These are phyloP conservation scores for Globisporangium cederbergense DNA, from an alignment of 352 stramenopile species.

Conservation along the genomic window DNA sequence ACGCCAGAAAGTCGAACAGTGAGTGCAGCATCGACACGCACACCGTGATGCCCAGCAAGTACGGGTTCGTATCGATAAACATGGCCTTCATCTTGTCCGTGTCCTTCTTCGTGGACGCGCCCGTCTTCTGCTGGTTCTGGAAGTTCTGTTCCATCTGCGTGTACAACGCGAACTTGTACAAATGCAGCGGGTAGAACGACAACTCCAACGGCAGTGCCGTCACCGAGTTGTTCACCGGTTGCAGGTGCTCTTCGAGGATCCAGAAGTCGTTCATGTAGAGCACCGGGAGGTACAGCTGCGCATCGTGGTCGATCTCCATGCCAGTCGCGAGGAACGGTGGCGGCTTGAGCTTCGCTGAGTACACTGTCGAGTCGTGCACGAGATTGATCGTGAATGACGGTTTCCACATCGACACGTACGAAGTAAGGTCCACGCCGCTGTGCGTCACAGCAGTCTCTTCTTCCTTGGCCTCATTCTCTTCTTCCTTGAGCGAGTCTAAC, in stretches of 20 bases:
- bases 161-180: conserved; percentile 93
- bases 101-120: conserved; percentile 87
- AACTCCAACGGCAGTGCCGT: conserved; percentile 79
- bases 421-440: conserved; percentile 25
- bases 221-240: conserved; percentile 89
- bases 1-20: conserved; percentile 98
- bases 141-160: conserved; percentile 92
- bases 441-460: conserved; percentile 7
- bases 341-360: conserved; percentile 45
- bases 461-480: conserved; percentile 16
- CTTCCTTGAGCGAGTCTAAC: conserved; percentile 26
- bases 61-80: conserved; percentile 98
- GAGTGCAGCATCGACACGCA: conserved; percentile 95
- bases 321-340: conserved; percentile 64
- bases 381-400: conserved; percentile 63
- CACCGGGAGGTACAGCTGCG: conserved; percentile 82
- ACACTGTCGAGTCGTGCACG: conserved; percentile 69
- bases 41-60: conserved; percentile 93
- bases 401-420: conserved; percentile 84
- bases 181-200: conserved; percentile 77
- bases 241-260: conserved; percentile 84
- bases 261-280: conserved; percentile 95
- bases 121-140: conserved; percentile 89
- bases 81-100: conserved; percentile 93
- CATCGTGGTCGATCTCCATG: conserved; percentile 56